These are phyloP conservation scores for Epichloe gansuensis DNA, from an alignment of 2,329 filamentous ascomycete species.

Conservation along the genomic window DNA sequence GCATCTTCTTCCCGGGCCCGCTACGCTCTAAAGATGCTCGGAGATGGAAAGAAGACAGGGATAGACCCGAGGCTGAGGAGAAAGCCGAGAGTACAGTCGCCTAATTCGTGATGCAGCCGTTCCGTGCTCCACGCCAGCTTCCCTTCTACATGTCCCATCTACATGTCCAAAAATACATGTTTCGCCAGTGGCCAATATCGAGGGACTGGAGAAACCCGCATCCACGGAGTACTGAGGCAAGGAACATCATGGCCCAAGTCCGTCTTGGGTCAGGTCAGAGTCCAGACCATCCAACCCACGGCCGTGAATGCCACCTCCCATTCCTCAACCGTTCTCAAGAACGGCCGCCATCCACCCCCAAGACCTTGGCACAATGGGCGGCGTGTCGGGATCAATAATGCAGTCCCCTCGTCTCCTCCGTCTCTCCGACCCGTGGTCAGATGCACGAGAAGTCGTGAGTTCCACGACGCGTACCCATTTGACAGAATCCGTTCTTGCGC, in stretches of 20 bases:
- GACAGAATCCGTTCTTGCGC: background rate
- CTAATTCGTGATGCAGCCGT: no score
- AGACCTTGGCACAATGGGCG: background rate
- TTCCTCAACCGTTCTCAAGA: background rate
- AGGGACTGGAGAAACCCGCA: background rate
- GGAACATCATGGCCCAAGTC: background rate
- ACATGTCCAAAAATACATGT: no score
- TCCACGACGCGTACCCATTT: background rate
- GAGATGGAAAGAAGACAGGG: background rate
- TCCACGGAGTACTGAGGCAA: background rate
- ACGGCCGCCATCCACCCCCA: background rate
- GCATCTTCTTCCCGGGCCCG: background rate
- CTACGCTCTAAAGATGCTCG: background rate
- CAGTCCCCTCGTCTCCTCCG: background rate
- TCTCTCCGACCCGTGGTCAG: background rate
- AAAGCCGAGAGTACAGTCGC: no score
- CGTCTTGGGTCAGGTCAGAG: background rate
- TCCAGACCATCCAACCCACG: background rate
- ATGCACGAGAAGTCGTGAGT: background rate
- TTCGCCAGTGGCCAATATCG: no score
- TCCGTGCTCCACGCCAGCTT: no score
- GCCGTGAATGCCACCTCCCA: background rate
- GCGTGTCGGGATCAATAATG: background rate
- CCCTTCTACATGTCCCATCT: no score
- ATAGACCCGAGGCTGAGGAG: no score